A percentile compares a stretch with the other conserved stretches of the same genome.
Evolutionary conservation across 345 rosid genomes (phyloP).

Genomic region (Populus davidiana): DNA sequence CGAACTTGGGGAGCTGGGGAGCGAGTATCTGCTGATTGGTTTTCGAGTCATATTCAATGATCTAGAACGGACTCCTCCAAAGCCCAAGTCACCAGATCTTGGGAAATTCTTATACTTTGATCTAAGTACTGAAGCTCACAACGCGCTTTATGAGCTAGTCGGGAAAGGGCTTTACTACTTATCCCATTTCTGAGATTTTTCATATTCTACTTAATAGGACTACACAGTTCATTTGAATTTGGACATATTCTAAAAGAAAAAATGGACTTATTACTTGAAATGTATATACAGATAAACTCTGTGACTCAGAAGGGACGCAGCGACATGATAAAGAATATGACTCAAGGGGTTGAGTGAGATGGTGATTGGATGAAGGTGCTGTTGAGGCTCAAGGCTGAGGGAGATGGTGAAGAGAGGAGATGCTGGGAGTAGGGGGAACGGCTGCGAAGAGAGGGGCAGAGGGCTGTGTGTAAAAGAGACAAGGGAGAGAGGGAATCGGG

Average conservation of each 20-base stretch:
- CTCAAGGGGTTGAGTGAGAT: no score
- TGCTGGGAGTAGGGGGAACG: no score
- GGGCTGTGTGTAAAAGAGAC: no score
- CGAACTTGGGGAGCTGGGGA: constrained; percentile 30
- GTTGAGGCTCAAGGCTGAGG: no score
- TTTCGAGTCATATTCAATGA: constrained; percentile 22
- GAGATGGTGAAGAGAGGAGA: no score
- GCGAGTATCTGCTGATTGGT: constrained; percentile 30
- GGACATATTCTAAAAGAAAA: no score
- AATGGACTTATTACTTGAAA: background rate
- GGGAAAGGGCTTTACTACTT: constrained; percentile 33
- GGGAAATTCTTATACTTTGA: constrained; percentile 69
- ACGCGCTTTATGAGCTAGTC: constrained; percentile 52
- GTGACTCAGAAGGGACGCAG: background rate
- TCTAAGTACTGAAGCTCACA: constrained; percentile 43
- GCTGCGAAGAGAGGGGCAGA: no score
- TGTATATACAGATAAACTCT: background rate
- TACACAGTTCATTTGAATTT: background rate
- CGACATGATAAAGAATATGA: constrained; percentile 59
- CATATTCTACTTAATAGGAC: background rate
- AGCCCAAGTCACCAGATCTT: constrained; percentile 28
- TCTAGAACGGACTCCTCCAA: constrained; percentile 17
- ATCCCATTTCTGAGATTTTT: background rate
- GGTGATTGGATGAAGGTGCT: no score
- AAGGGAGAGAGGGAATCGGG: no score